phyloP scores from a whole-genome alignment of 169 alveolate species.

The Eimeria maxima region DNA sequence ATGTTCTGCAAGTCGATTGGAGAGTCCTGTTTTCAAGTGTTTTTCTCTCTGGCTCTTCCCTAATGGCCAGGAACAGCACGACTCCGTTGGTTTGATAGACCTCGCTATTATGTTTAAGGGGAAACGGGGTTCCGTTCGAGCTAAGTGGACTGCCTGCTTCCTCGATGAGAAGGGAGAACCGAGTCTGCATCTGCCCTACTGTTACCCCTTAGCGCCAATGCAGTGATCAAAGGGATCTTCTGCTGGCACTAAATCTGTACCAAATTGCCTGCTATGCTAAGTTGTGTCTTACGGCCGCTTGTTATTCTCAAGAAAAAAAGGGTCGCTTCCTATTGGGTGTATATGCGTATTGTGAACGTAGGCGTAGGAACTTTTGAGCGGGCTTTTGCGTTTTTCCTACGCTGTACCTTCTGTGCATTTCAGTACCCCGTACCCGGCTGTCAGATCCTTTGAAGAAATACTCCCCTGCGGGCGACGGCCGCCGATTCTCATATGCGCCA shows the following conservation, averaged over 20 bases:
- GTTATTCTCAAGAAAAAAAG: background rate
- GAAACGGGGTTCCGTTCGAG: conserved; percentile 73
- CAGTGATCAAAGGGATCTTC: background rate
- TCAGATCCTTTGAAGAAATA: conserved; percentile 80
- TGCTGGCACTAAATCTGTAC: background rate
- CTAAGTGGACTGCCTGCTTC: conserved; percentile 82
- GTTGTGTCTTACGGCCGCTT: too few species aligned
- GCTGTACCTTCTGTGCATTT: background rate
- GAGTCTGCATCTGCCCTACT: conserved; percentile 45
- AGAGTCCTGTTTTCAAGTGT: conserved; percentile 78
- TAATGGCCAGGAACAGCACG: conserved; percentile 82
- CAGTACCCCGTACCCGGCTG: conserved; percentile 83
- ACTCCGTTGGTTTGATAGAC: conserved; percentile 76
- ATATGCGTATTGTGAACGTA: background rate
- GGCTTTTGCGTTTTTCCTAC: background rate
- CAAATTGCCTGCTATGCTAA: background rate
- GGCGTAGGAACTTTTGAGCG: background rate
- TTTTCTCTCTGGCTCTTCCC: conserved; percentile 82
- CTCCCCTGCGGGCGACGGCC: conserved; percentile 81
- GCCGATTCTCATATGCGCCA: conserved; percentile 81
- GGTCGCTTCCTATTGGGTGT: background rate
- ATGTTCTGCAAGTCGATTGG: conserved; percentile 72
- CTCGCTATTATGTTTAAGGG: conserved; percentile 79
- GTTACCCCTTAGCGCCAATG: background rate
- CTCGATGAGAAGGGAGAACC: conserved; percentile 73